Percentiles rank a stretch among this genome's conserved stretches.
phyloP scores from a whole-genome alignment of 495 filamentous ascomycete species.

The Penicillium canescens region DNA sequence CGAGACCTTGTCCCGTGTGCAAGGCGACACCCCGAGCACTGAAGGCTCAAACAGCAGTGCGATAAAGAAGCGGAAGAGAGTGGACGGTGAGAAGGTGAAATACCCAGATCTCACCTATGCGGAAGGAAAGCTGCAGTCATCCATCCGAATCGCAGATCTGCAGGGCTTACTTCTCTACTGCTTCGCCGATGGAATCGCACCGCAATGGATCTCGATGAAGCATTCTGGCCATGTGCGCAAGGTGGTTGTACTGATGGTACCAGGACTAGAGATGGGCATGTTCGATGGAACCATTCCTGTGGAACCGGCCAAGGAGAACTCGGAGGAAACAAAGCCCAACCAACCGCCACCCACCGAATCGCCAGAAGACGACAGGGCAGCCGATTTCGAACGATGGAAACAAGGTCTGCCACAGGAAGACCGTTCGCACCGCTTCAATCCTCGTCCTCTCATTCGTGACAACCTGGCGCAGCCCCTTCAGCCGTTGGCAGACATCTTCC shows the following conservation, averaged over 20 bases:
- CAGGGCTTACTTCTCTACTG: constrained; percentile 86
- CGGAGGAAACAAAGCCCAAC: constrained; percentile 7
- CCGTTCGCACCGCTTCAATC: constrained; percentile 64
- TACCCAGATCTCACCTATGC: constrained; percentile 76
- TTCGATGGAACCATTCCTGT: constrained; percentile 70
- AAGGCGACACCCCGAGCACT: constrained; percentile 19
- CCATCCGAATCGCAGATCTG: constrained; percentile 75
- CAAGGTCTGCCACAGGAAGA: constrained; percentile 43
- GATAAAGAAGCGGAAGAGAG: constrained; percentile 38
- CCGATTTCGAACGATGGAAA: constrained; percentile 45
- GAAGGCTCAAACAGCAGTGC: constrained; percentile 24
- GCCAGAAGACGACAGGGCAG: constrained; percentile 23
- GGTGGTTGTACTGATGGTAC: constrained; percentile 91
- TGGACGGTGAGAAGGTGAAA: constrained; percentile 61
- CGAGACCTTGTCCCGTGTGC: constrained; percentile 33
- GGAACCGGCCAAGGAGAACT: constrained; percentile 15
- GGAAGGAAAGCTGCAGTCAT: constrained; percentile 65
- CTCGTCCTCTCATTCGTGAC: constrained; percentile 59
- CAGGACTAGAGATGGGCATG: constrained; percentile 86
- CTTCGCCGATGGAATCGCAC: constrained; percentile 78
- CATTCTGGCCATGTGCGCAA: constrained; percentile 76
- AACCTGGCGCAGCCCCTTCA: constrained; percentile 63
- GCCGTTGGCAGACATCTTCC: constrained; percentile 78
- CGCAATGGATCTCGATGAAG: constrained; percentile 83
- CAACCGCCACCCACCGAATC: constrained; percentile 17